phyloP scores from a whole-genome alignment of 176 grass and related monocot genomes.

The Eragrostis curvula region DNA sequence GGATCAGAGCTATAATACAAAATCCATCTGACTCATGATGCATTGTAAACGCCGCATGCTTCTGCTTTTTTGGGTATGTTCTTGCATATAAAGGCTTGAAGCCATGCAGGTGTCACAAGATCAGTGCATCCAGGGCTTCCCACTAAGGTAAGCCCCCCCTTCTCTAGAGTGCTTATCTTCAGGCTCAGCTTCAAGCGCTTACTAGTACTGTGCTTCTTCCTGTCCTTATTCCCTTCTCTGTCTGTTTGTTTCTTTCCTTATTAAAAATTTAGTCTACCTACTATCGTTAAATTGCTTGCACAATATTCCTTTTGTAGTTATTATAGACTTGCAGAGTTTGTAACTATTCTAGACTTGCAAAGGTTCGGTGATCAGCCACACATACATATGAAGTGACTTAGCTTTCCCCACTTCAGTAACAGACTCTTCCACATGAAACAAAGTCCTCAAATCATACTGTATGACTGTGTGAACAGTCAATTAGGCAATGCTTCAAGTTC shows the following conservation, averaged over 20 bases:
- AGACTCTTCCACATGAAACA: slow-evolving; percentile 41
- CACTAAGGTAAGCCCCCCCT: slow-evolving; percentile 43
- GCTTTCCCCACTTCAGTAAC: slow-evolving; percentile 1
- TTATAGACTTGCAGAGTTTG: background rate
- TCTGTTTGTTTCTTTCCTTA: background rate
- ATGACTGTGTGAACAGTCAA: background rate
- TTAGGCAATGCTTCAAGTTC: slow-evolving; percentile 15
- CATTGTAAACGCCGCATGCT: slow-evolving; percentile 48
- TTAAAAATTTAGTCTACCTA: slow-evolving; percentile 9
- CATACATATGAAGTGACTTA: slow-evolving; percentile 2
- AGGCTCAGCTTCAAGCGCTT: slow-evolving; percentile 5
- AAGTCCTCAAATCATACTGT: slow-evolving; percentile 32
- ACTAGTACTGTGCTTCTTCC: background rate
- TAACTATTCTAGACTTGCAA: background rate
- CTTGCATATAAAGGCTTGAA: slow-evolving; percentile 43
- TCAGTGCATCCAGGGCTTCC: slow-evolving; percentile 54
- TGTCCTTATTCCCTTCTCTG: slow-evolving; percentile 6
- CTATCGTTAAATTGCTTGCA: background rate
- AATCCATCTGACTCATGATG: slow-evolving; percentile 8
- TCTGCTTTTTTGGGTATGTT: slow-evolving; percentile 36
- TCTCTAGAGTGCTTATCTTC: slow-evolving; percentile 31
- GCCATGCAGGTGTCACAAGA: slow-evolving; percentile 54
- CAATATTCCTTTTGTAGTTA: slow-evolving; percentile 10
- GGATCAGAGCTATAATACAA: slow-evolving; percentile 30
- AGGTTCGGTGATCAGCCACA: slow-evolving; percentile 19